Evolutionary conservation across 345 rosid genomes (phyloP).

Genomic region (Gossypium australe): DNA sequence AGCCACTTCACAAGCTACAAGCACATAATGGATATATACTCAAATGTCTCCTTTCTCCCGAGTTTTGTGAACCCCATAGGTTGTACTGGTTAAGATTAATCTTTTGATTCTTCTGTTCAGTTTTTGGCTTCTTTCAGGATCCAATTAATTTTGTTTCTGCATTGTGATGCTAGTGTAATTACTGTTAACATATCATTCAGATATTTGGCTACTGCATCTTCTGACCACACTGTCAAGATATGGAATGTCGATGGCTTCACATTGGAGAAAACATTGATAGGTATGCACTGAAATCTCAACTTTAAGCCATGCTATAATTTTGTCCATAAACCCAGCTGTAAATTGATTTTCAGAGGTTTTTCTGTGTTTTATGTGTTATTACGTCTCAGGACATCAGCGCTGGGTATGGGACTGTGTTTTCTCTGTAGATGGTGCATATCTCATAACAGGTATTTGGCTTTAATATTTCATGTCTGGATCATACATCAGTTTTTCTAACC

Average conservation of each 20-base stretch:
- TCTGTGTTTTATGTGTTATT: not conserved
- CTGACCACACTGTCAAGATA: constrained; percentile 89
- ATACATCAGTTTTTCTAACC: not conserved
- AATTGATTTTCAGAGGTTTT: not conserved
- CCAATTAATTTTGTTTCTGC: not conserved
- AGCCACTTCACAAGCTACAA: constrained; percentile 94
- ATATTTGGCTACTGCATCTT: constrained; percentile 93
- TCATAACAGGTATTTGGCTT: constrained; percentile 62
- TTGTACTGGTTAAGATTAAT: constrained; percentile 19
- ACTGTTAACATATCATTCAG: constrained; percentile 31
- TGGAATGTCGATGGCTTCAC: constrained; percentile 97
- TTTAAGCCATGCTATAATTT: not conserved
- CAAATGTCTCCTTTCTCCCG: constrained; percentile 90
- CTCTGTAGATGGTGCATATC: constrained; percentile 95
- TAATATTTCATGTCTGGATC: not conserved
- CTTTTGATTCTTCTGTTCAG: not conserved
- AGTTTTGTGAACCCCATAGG: constrained; percentile 78
- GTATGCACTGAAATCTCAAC: constrained; percentile 23
- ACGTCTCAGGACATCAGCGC: constrained; percentile 68
- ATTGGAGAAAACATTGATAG: constrained; percentile 74
- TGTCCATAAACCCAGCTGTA: not conserved
- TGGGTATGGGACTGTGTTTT: constrained; percentile 99
- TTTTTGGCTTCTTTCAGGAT: not conserved
- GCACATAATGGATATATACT: constrained; percentile 86
- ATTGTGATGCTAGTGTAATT: not conserved